Base-by-base conservation (phyloP, 2,329 filamentous ascomycete species). In the Knoxdaviesia proteae region DNA sequence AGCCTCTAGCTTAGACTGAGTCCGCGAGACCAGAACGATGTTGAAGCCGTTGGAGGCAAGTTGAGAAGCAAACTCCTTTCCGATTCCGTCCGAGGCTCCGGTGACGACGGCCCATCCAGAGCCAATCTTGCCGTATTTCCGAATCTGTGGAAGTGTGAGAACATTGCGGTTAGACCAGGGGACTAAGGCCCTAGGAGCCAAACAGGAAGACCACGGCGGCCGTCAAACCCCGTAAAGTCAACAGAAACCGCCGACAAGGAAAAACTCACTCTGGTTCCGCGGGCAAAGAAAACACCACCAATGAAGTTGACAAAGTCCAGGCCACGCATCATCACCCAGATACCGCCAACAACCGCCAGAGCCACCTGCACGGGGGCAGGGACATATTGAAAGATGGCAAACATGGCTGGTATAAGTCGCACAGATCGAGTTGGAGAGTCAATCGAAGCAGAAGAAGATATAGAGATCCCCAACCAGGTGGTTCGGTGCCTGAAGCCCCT, bases 41-140 rank as follows among this genome's bases (percentile, higher is more conserved):
- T 94, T 96, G 74, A 88, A 98, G 53, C 87, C 87, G 58, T 90
- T 87, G 47, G 74, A 68, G 30, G 90, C 87, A 45, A 98, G 77
- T 59, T 96, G 86, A 33, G 80, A 69, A 35, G 88, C 84, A 58
- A 84, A 98, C 64, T 98, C 90, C 63, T 94, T 96, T 57, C 90
- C 90, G 48, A 98, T 77, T 49, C 90, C 92, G 60, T 98, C 90
- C 7, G 87, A 94, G 42, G 88, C 90, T 48, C 90, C 90, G 31
- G 90, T 98, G 36, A 98, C 72, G 44, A 98, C 74, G 33, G 84
- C 90, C 87, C 88, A 98, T 20, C 20, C 20, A 45, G 80, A 87
- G 47, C 88, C 88, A 54, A 84, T 84, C 52, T 80, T 80, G 51
- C 87, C 90, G 63, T 93, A 96, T 51, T 80, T 84, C 52, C 78